These are phyloP conservation scores for Lactarius sanguifluus DNA, from an alignment of 768 basidiomycete species.

Conservation along the genomic window DNA sequence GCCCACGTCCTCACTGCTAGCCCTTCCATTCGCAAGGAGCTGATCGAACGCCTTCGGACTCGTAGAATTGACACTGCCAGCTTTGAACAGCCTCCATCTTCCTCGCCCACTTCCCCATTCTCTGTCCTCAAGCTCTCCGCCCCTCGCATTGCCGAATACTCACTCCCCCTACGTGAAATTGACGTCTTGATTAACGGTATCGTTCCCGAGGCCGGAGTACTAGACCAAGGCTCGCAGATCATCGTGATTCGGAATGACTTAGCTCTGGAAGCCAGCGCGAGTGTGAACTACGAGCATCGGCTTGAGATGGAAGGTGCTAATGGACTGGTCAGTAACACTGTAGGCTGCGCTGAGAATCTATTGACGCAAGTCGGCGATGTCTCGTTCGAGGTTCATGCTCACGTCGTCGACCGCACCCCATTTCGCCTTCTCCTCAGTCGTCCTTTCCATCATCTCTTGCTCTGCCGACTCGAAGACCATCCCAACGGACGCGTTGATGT, in stretches of 20 bases:
- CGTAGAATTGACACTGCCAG: too few relatives aligned
- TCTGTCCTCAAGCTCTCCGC: neutral
- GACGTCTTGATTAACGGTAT: too few relatives aligned
- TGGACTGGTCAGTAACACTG: neutral
- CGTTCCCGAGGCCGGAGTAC: neutral
- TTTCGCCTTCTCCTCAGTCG: neutral
- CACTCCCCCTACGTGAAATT: neutral
- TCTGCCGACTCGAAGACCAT: slow-evolving; percentile 2
- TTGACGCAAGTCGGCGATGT: neutral
- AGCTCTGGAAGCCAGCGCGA: neutral
- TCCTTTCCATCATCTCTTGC: neutral
- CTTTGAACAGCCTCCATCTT: neutral
- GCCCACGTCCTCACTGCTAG: too few relatives aligned
- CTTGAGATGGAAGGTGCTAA: neutral
- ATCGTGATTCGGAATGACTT: neutral
- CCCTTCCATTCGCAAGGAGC: too few relatives aligned
- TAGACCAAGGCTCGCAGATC: neutral
- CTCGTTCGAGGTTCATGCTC: neutral
- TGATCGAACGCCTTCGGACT: neutral
- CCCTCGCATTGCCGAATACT: neutral
- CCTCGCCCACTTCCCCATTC: neutral
- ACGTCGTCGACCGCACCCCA: neutral
- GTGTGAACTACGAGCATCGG: neutral
- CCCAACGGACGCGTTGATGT: neutral
- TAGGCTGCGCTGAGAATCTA: neutral